These are phyloP conservation scores for Xylariaceae sp. DNA, from an alignment of 2,329 filamentous ascomycete genomes.

Conservation along the genomic window DNA sequence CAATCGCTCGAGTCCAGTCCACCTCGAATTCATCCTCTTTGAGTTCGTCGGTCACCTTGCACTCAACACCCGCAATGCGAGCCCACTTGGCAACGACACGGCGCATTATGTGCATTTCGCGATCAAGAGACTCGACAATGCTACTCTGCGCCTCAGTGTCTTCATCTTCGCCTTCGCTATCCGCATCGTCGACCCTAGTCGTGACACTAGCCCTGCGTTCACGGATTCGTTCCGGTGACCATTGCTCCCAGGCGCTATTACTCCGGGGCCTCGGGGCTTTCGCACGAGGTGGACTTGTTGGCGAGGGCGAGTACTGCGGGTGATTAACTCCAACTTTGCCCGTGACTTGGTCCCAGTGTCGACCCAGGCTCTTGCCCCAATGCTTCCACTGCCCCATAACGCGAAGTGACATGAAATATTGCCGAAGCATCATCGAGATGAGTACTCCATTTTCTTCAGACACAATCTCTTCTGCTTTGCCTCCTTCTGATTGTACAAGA, in stretches of 20 bases:
- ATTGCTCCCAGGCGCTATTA: slow-evolving; percentile 34
- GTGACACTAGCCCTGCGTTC: slow-evolving; percentile 29
- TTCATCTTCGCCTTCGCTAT: slow-evolving; percentile 32
- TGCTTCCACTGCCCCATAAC: slow-evolving; percentile 76
- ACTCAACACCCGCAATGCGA: slow-evolving; percentile 59
- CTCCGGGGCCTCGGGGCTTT: slow-evolving; percentile 2
- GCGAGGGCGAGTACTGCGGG: slow-evolving; percentile 33
- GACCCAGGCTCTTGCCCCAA: slow-evolving; percentile 58
- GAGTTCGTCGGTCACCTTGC: slow-evolving; percentile 49
- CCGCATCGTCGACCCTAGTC: slow-evolving; percentile 40
- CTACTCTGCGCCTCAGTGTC: slow-evolving; percentile 20
- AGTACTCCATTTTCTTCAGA: slow-evolving; percentile 83
- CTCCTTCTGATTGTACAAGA: slow-evolving; percentile 72
- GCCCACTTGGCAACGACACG: slow-evolving; percentile 73
- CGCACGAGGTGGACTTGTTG: slow-evolving; percentile 9
- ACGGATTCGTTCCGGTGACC: slow-evolving; percentile 35
- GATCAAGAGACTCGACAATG: slow-evolving; percentile 43
- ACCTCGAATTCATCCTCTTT: slow-evolving; percentile 57
- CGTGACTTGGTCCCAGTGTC: slow-evolving; percentile 66
- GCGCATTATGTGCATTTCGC: slow-evolving; percentile 61
- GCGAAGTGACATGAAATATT: slow-evolving; percentile 86
- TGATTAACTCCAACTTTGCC: slow-evolving; percentile 53
- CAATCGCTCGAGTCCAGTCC: slow-evolving; percentile 77
- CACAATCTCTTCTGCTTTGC: slow-evolving; percentile 71
- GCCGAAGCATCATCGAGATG: slow-evolving; percentile 79